Conservation (phyloP, 179 eudicot genomes). For the Gypsophila paniculata region DNA sequence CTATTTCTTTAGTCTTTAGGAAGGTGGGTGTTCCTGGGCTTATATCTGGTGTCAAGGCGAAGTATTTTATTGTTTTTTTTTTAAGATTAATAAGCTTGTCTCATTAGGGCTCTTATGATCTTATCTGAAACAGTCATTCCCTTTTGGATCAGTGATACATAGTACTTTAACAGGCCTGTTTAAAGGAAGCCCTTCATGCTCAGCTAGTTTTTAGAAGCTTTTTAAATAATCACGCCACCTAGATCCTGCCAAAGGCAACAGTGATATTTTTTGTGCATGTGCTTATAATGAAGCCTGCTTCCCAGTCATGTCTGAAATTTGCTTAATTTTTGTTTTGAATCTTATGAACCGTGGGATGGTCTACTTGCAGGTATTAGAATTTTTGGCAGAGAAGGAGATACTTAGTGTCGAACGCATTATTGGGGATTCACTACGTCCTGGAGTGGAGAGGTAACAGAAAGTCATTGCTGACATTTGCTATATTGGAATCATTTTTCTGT, state of each 20-base stretch:
- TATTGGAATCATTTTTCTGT: neutral
- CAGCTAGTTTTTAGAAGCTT: neutral
- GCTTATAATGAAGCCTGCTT: constrained; percentile 1
- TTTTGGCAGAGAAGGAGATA: constrained; percentile 65
- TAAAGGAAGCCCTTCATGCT: neutral
- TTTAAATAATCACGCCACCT: neutral
- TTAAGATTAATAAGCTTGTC: neutral
- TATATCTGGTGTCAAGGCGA: neutral
- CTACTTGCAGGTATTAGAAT: constrained; percentile 62
- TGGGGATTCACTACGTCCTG: constrained; percentile 68
- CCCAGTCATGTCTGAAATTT: neutral
- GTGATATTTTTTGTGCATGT: neutral
- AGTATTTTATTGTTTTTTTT: neutral
- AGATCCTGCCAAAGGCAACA: constrained; percentile 7
- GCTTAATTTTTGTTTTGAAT: neutral
- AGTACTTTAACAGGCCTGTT: neutral
- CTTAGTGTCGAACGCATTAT: constrained; percentile 68
- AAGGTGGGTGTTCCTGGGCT: neutral
- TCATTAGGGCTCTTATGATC: neutral
- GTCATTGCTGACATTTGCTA: neutral
- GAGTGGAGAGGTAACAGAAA: constrained; percentile 74
- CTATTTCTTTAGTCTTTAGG: too few relatives aligned
- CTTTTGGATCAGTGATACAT: neutral
- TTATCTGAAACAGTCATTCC: neutral
- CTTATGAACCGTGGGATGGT: neutral